Base-by-base conservation (phyloP, 768 basidiomycete species). In the Sistotremastrum suecicum region DNA sequence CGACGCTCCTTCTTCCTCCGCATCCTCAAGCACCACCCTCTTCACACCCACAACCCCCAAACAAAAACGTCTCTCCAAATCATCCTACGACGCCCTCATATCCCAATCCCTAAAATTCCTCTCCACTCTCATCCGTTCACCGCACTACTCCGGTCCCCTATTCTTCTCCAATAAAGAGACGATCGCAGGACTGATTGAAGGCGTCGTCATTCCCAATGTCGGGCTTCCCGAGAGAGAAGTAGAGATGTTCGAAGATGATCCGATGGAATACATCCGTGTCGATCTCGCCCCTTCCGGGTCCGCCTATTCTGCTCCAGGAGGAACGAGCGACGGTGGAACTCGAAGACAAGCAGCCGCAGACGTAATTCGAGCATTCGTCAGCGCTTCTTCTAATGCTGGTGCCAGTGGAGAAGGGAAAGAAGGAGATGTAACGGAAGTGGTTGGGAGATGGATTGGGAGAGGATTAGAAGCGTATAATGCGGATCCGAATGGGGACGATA, bases 241-340 rank as follows among this genome's bases (percentile, higher is more conserved):
- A 42, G 95, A 99, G 55, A 81, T 90, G 60, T 98, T 99, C 56
- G 91, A 95, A 62, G 95, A 98, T 50, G 92, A 95, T 53, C 92
- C 95, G 0, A 74, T 94, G 36, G 94, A 98, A 58, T 98, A 83
- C 59, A 86, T 97, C 53, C 80, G 89, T 20, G 71, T 87, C 37
- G 90, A 94, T 55, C 68, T 94, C 30, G 9, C 66, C 74, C 54
- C 71, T 69, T 46, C 79, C 46, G 57, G 83, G 47, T 60, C 69
- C 60, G 58, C 10, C 47, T 64, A 47, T 63, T 61, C 37, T 52
- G 64, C 63, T 5, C 44, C 63, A 56, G 51, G 75, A n/a, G 29
- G 30, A 49, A 48, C 75, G 30, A 64, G 75, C 45, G 92, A 92
- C 54, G 73, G 75, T 31, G 78, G 84, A 38, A 98, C 92, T 0